Evolutionary conservation across 192 early-diverging fungal species (phyloP).

Genomic region (Coemansia javaensis): DNA sequence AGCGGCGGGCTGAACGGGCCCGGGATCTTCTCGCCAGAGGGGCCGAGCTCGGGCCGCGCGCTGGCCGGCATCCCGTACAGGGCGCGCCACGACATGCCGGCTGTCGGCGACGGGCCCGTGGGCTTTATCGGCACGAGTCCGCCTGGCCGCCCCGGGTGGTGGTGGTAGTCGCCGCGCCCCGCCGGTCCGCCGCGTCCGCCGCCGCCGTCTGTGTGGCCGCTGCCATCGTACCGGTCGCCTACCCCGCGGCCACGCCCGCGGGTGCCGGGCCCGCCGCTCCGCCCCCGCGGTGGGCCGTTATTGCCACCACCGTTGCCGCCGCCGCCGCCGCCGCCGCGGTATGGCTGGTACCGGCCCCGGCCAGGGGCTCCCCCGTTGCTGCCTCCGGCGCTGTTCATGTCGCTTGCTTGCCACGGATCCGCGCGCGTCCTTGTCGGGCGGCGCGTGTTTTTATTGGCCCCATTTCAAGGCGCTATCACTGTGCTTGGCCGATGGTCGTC

Average conservation of each 20-base stretch:
- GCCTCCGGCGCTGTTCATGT: constrained; percentile 6
- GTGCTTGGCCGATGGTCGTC: too few relatives aligned
- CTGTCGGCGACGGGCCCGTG: constrained; percentile 10
- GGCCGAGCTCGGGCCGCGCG: constrained; percentile 32
- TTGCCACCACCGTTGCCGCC: constrained; percentile 1
- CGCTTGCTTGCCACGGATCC: too few relatives aligned
- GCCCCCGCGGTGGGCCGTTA: background rate
- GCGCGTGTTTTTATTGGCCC: too few relatives aligned
- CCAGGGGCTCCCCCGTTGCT: constrained; percentile 3
- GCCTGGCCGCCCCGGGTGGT: background rate
- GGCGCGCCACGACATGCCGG: constrained; percentile 29
- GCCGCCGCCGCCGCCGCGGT: constrained; percentile 2
- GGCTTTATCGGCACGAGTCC: constrained; percentile 26
- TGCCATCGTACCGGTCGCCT: background rate
- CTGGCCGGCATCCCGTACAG: constrained; percentile 29
- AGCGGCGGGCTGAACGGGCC: constrained; percentile 45
- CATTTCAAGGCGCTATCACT: too few relatives aligned
- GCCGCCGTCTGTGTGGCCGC: background rate
- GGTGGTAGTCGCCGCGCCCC: background rate
- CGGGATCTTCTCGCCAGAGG: constrained; percentile 37
- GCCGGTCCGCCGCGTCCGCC: constrained; percentile 1
- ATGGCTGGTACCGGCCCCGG: constrained; percentile 16
- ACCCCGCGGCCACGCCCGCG: background rate
- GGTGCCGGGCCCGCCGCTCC: constrained; percentile 1
- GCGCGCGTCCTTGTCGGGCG: too few relatives aligned